Percentiles rank a stretch among this genome's conserved stretches.
Evolutionary conservation across 2,329 filamentous ascomycete genomes (phyloP).

Genomic region (Dryadomyces sulphureus): DNA sequence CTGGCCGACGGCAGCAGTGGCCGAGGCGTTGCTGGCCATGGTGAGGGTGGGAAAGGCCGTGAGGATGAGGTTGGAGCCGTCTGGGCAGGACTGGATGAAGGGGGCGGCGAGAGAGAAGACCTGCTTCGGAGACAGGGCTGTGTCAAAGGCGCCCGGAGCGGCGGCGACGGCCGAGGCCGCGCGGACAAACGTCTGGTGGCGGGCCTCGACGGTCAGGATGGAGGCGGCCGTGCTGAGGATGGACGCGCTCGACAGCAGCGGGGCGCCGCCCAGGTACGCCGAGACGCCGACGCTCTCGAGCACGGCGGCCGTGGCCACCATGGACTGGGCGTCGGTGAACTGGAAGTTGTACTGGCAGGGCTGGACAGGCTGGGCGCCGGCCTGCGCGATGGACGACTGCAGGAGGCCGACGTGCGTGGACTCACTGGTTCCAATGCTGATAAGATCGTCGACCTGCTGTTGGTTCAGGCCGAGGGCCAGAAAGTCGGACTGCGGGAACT

Average conservation of each 20-base stretch:
- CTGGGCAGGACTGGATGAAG: conserved; percentile 58
- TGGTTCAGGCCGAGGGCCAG: conserved; percentile 41
- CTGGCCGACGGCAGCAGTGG: conserved; percentile 25
- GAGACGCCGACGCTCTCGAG: conserved; percentile 62
- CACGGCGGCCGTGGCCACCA: conserved; percentile 55
- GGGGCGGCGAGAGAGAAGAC: conserved; percentile 61
- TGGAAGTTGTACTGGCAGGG: conserved; percentile 60
- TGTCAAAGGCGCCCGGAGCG: conserved; percentile 56
- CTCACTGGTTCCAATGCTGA: conserved; percentile 48
- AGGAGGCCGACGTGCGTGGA: conserved; percentile 45
- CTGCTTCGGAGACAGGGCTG: conserved; percentile 49
- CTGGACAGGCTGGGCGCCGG: conserved; percentile 49
- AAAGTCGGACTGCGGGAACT: conserved; percentile 53
- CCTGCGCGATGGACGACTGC: conserved; percentile 43
- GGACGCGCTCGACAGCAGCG: conserved; percentile 41
- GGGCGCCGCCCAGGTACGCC: conserved; percentile 59
- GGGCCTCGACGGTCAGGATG: conserved; percentile 59
- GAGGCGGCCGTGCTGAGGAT: conserved; percentile 53
- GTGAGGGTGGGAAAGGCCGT: conserved; percentile 45
- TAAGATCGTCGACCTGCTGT: conserved; percentile 42
- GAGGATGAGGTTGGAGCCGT: conserved; percentile 48
- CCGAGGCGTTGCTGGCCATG: conserved; percentile 29
- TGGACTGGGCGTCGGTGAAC: conserved; percentile 48
- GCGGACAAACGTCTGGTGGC: conserved; percentile 61
- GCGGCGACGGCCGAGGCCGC: conserved; percentile 40